These are phyloP conservation scores for Trichosanthes cucumerina DNA, from an alignment of 306 rosid genomes.

Conservation along the genomic window DNA sequence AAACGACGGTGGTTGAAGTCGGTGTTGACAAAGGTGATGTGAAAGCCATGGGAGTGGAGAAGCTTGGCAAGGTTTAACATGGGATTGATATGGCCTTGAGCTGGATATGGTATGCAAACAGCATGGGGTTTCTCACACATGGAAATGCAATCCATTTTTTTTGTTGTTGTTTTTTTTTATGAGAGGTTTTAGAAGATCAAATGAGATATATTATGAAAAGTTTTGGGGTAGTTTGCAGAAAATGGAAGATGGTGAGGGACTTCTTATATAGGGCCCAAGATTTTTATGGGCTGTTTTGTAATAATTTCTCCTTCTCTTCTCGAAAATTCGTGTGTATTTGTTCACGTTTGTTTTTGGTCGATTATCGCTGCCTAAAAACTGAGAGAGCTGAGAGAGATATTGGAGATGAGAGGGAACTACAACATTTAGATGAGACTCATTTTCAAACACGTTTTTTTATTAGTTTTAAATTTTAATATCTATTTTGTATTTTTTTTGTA, in stretches of 20 bases:
- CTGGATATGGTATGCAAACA: constrained; percentile 22
- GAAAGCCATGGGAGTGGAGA: constrained; percentile 30
- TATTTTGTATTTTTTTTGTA: no score
- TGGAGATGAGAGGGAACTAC: no score
- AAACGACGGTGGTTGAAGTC: constrained; percentile 34
- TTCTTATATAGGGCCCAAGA: neutral
- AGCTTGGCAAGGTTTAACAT: constrained; percentile 29
- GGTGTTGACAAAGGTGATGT: constrained; percentile 32
- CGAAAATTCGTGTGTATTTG: no score
- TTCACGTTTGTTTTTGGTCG: no score
- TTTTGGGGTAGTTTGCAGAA: neutral
- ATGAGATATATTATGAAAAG: no score
- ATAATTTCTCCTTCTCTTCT: no score
- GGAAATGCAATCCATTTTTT: constrained; percentile 23
- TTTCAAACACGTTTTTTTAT: no score
- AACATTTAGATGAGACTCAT: no score
- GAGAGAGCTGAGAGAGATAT: no score
- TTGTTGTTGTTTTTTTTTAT: neutral
- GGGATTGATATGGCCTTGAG: constrained; percentile 34
- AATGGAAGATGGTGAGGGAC: neutral
- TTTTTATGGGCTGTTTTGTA: no score
- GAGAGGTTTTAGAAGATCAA: neutral
- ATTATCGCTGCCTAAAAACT: no score
- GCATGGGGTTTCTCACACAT: constrained; percentile 23
- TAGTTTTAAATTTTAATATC: no score